Evolutionary conservation across 129 eudicot species (phyloP), one percentile per base, ranked within the genome.

Genomic region (Ambrosia trifida): DNA sequence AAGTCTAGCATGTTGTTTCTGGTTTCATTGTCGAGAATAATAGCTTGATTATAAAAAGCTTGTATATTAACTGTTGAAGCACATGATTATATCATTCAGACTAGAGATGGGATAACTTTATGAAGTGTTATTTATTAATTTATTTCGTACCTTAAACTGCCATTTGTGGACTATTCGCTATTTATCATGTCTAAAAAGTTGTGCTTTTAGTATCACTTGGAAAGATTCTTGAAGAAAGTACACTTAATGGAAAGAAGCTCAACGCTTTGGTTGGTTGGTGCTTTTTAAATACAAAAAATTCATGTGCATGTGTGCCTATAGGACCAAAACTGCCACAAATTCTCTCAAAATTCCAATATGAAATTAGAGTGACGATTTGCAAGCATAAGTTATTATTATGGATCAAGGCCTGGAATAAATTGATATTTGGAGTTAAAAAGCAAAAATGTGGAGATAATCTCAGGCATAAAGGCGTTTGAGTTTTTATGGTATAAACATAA

Each of bases 141-240:
- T 51, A 20, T 51, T 47, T 12, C 50, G 72, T 76, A 69, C 81
- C 81, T 77, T 69, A 77, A 77, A 69, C 47, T 69, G 71, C 81
- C 81, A 69, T 62, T 69, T 70, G 47, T 62, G 72, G 81, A 38
- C n/a, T 49, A 61, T 38, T 68, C 52, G 14, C 61, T 61, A 44
- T 66, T 43, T 49, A 60, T 36, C 61, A 31, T 75, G 74, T 57
- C 67, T 76, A 32, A 18, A 76, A 76, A 67, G 59, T 47, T 33
- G 79, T 75, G 79, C 73, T 65, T 66, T 66, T 66, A 60, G 53
- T 20, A 19, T 24, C 35, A 20, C 62, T 24, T 56, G 75, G 70
- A 69, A 76, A 76, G 75, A 76, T 68, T 59, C 80, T 76, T 61
- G 56, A 69, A 76, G 68, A 59, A 76, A 47, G 80, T 76, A 68